A percentile compares a stretch with the other conserved stretches of the same genome.
These are phyloP conservation scores for Xerocomellus dryophilus DNA, from an alignment of 768 basidiomycete genomes.

Conservation along the genomic window DNA sequence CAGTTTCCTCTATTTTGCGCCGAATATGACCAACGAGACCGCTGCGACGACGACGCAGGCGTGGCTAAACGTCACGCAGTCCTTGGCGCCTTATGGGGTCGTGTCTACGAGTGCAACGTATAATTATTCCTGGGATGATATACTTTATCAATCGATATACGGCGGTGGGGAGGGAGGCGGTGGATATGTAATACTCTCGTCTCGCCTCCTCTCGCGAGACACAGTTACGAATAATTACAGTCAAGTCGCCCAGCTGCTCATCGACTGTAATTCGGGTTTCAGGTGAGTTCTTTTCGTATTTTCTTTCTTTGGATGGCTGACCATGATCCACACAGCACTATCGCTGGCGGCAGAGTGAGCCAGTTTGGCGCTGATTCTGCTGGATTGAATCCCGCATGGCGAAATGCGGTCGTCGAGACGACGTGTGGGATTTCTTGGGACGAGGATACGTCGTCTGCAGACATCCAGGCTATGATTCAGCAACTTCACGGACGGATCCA, in stretches of 20 bases:
- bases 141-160: constrained; percentile 9
- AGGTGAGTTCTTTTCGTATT: constrained; percentile 4
- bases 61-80: constrained; percentile 28
- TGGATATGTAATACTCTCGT: constrained; percentile 25
- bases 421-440: constrained; percentile 12
- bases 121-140: constrained; percentile 22
- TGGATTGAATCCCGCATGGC: constrained; percentile 49
- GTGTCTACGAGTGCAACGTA: constrained; percentile 28
- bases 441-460: constrained; percentile 12
- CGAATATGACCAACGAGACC: constrained; percentile 26
- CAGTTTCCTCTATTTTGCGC: constrained; percentile 13
- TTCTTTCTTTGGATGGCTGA: background rate
- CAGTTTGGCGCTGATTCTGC: constrained; percentile 35
- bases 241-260: constrained; percentile 23
- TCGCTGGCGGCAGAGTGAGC: constrained; percentile 45
- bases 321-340: constrained; percentile 29
- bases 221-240: constrained; percentile 21
- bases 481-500: constrained; percentile 11
- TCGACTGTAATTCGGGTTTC: background rate
- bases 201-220: constrained; percentile 35
- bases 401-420: constrained; percentile 33
- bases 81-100: constrained; percentile 9
- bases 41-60: constrained; percentile 33
- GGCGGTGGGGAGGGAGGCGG: constrained; percentile 19
- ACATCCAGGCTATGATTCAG: constrained; percentile 10